Percentiles rank a stretch among this genome's conserved stretches.
phyloP scores from a whole-genome alignment of 305 asterid species.

The Plantago rigida region DNA sequence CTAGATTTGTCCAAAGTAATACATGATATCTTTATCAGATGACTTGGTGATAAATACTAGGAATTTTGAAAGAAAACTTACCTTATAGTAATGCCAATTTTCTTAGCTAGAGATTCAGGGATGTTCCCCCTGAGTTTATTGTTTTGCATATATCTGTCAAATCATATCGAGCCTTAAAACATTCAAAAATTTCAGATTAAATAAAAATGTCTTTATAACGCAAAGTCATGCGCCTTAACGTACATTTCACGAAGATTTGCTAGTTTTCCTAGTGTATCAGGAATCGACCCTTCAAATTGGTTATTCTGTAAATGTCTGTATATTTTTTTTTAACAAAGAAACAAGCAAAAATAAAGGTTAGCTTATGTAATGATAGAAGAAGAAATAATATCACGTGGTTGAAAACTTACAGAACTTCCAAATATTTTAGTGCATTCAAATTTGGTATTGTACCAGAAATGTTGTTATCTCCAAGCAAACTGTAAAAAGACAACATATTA shows the following conservation, averaged over 20 bases:
- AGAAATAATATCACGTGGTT: neutral
- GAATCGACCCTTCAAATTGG: conserved; percentile 56
- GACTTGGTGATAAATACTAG: neutral
- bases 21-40: too few relatives aligned
- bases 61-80: conserved; percentile 27
- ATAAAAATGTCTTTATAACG: neutral
- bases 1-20: too few relatives aligned
- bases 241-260: conserved; percentile 65
- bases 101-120: conserved; percentile 42
- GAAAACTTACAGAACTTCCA: conserved; percentile 58
- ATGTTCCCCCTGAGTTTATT: conserved; percentile 44
- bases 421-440: conserved; percentile 43
- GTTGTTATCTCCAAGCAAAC: conserved; percentile 66
- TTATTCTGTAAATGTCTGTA: conserved; percentile 76
- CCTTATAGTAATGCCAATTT: conserved; percentile 35
- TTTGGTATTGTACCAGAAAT: conserved; percentile 63
- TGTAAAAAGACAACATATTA: conserved; percentile 26
- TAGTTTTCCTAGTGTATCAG: conserved; percentile 45
- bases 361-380: neutral
- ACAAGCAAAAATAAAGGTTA: conserved; percentile 4
- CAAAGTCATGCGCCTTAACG: conserved; percentile 9
- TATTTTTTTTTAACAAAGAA: too few relatives aligned
- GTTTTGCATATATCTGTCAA: conserved; percentile 57
- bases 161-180: neutral
- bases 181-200: neutral